Base-by-base conservation (phyloP, 2,329 filamentous ascomycete genomes). In the Elsinoe australis region DNA sequence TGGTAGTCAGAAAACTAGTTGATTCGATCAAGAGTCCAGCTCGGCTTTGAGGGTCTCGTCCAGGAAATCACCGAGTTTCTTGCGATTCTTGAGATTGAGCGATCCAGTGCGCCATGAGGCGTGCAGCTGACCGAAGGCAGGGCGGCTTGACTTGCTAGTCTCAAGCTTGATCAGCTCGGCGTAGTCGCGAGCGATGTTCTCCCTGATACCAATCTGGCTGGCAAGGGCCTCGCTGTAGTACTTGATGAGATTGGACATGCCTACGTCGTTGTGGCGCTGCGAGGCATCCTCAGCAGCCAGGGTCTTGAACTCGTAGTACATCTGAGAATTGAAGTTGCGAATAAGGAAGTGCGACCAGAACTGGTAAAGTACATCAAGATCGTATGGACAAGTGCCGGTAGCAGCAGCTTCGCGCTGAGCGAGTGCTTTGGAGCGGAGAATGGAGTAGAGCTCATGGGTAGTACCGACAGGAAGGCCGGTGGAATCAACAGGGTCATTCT, bases 271-370 rank as follows among this genome's bases (percentile, higher is more conserved):
- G 58, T 67, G 66, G 58, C 70, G 70, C 53, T 72, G 64, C 50
- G 66, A 63, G 49, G 74, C 70, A 65, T 88, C 84, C 60, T 82
- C 78, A 52, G 82, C 67, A 49, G 84, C 83, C 61, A 76, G 72
- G 58, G 71, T 69, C 54, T 79, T 78, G 67, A 88, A 87, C 63
- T 88, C 83, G 60, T 78, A 71, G 67, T 88, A 88, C 78, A 89
- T 85, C 60, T 71, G 71, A 51, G 74, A 71, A 64, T 88, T 85
- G 74, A 88, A 87, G 66, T 84, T 82, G 58, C 78, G 74, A 53
- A 80, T 74, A 54, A 88, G 72, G 60, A 84, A 85, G 62, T 83
- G 77, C 15, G 79, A 79, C 82, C 83, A 88, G 68, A 85, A 85
- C 54, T 80, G 74, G 67, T 87, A 87, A 22, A 86, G 73, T 51